Evolutionary conservation across 805 yeast species (phyloP), one percentile per base, ranked within the genome.

Genomic region (Kodamaea leandrae): DNA sequence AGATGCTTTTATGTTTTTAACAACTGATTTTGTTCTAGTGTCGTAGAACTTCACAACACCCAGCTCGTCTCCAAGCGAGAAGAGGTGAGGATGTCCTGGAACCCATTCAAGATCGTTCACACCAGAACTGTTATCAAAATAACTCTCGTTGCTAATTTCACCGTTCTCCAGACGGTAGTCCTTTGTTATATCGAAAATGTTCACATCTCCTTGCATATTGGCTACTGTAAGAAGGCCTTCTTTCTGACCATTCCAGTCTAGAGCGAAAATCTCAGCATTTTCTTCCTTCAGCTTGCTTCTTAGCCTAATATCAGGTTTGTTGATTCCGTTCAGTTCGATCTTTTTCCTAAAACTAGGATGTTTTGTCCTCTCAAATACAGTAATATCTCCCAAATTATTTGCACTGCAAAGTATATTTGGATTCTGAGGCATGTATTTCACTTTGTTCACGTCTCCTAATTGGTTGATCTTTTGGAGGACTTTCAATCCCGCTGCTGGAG

Each of bases 311-410:
- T 84, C 83, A 4, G 80, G 80, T 49, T 68, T 67, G 42, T 58
- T 52, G 8, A 62, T 43, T 37, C 54, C 60, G 39, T 39, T 36
- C 20, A 56, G 61, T 17, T 48, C 51, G 30, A 55, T 39, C 21
- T 52, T 47, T 32, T 53, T 61, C 34, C 57, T 56, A 43, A 66
- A 59, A 40, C 60, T 65, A 13, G 71, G 55, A 58, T 87, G 95
- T 57, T 86, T 88, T 0, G 97, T 89, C 50, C 93, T 72, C 59
- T 90, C 95, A 60, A 82, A 86, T 3, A 90, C 63, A 38, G 73
- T 77, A 9, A 83, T 67, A 10, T 74, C 66, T 1, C 96, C 96
- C 23, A 64, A 58, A 30, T 83, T 78, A 32, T 85, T 78, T 7
- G 81, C 77, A 14, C 88, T 76, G 2, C 90, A 87, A 4, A 90